A percentile compares a stretch with the other conserved stretches of the same genome.
Evolutionary conservation across 352 stramenopile genomes (phyloP).

Genomic region (Ochromonadaceae sp.): DNA sequence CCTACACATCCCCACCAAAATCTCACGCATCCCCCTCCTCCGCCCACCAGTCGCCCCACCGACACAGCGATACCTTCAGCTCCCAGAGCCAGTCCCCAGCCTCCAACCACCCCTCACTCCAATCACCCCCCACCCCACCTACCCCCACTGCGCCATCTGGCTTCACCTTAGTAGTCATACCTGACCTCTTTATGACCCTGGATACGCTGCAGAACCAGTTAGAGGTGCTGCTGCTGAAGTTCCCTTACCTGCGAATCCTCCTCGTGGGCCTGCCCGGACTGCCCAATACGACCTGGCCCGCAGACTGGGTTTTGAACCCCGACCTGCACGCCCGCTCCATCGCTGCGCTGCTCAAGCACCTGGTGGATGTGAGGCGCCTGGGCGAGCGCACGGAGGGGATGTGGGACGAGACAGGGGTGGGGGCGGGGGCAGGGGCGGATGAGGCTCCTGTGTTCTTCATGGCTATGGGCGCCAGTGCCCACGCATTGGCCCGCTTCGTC

Average conservation of each 20-base stretch:
- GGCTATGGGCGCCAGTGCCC: not conserved
- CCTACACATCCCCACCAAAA: too few species aligned
- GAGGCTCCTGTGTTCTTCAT: not conserved
- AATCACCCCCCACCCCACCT: not conserved
- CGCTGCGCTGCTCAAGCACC: conserved; percentile 15
- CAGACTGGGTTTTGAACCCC: conserved; percentile 21
- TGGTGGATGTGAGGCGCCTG: not conserved
- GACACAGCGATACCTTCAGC: too few species aligned
- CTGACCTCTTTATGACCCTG: conserved; percentile 28
- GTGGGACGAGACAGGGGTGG: too few species aligned
- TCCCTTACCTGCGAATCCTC: not conserved
- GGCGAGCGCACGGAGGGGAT: too few species aligned
- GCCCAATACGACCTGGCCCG: conserved; percentile 25
- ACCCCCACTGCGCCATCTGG: not conserved
- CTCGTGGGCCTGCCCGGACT: conserved; percentile 22
- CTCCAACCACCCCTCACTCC: too few species aligned
- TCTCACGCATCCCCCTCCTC: too few species aligned
- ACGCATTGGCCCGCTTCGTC: not conserved
- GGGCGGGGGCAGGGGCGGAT: not conserved
- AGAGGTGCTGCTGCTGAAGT: conserved; percentile 6
- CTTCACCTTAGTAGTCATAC: conserved; percentile 24
- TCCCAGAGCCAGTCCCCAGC: too few species aligned
- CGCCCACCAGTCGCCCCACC: too few species aligned
- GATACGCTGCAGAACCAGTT: conserved; percentile 21
- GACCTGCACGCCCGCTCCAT: conserved; percentile 18